These are phyloP conservation scores for Trichocomaceae sp. DNA, from an alignment of 2,329 filamentous ascomycete genomes.

Conservation along the genomic window DNA sequence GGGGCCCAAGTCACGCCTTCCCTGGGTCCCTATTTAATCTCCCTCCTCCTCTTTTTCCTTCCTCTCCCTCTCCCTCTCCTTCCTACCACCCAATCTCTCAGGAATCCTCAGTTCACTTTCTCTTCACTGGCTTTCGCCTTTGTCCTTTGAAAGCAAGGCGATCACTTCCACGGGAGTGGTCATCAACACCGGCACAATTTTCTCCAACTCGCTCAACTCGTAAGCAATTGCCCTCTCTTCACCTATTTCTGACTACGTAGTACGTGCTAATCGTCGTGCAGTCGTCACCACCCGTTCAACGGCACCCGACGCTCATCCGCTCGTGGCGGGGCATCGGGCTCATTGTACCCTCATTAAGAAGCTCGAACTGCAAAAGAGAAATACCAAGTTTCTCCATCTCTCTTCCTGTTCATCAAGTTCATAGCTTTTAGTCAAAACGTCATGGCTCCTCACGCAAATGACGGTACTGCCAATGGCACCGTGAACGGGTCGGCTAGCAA, in stretches of 20 bases:
- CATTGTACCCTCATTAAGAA: conserved; percentile 40
- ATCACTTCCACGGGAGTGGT: conserved; percentile 46
- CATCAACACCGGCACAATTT: conserved; percentile 77
- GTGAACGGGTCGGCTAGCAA: conserved; percentile 47
- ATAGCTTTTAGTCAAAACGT: conserved; percentile 17
- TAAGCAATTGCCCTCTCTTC: conserved; percentile 44
- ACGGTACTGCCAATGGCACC: conserved; percentile 45
- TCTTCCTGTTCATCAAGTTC: conserved; percentile 43
- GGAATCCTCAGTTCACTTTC: conserved; percentile 14
- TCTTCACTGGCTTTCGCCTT: conserved; percentile 34
- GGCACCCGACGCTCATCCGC: conserved; percentile 80
- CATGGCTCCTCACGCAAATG: conserved; percentile 91
- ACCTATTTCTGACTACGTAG: not conserved
- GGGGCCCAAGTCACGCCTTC: not conserved
- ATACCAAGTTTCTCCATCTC: not conserved
- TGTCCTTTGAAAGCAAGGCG: conserved; percentile 17
- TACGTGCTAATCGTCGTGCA: conserved; percentile 40
- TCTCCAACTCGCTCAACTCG: conserved; percentile 98
- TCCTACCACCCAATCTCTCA: conserved; percentile 16
- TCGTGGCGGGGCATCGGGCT: conserved; percentile 69
- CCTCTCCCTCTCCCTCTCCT: not conserved
- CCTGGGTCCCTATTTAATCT: not conserved
- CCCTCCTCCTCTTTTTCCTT: not conserved
- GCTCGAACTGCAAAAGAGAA: conserved; percentile 7
- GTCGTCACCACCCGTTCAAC: conserved; percentile 93